A percentile compares a stretch with the other conserved stretches of the same genome.
phyloP scores from a whole-genome alignment of 1,139 yeast species.

The Geotrichum cucujoidarum region DNA sequence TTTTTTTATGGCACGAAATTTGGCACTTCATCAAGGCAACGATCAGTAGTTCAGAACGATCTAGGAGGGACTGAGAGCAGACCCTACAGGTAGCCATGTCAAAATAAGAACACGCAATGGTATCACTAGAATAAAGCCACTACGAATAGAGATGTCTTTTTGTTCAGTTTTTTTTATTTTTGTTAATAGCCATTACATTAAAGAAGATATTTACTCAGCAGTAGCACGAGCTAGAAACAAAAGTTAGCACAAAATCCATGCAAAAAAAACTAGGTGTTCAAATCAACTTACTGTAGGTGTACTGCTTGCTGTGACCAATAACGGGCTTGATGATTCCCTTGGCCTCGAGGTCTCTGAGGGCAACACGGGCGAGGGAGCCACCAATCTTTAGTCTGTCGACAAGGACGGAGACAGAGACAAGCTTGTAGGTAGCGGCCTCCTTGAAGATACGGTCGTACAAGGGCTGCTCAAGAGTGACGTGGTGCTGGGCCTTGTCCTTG shows the following conservation, averaged over 20 bases:
- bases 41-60: too few relatives aligned
- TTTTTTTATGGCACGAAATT: too few relatives aligned
- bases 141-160: too few relatives aligned
- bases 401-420: constrained; percentile 93
- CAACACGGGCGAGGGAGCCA: constrained; percentile 98
- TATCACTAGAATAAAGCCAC: too few relatives aligned
- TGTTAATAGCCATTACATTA: constrained; percentile 7
- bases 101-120: too few relatives aligned
- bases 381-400: constrained; percentile 99
- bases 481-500: constrained; percentile 99
- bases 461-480: constrained; percentile 95
- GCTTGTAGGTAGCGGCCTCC: constrained; percentile 99
- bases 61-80: too few relatives aligned
- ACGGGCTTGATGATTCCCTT: constrained; percentile 95
- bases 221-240: constrained; percentile 17
- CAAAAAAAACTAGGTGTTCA: background rate
- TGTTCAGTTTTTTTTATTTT: background rate
- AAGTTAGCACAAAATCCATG: constrained; percentile 1
- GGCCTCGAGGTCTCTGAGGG: constrained; percentile 90
- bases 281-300: constrained; percentile 64
- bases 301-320: constrained; percentile 93
- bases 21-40: too few relatives aligned
- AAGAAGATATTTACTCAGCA: constrained; percentile 16
- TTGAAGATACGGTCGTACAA: constrained; percentile 98
- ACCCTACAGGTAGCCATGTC: too few relatives aligned